phyloP scores from a whole-genome alignment of 495 filamentous ascomycete species.

The Penicillium roqueforti region DNA sequence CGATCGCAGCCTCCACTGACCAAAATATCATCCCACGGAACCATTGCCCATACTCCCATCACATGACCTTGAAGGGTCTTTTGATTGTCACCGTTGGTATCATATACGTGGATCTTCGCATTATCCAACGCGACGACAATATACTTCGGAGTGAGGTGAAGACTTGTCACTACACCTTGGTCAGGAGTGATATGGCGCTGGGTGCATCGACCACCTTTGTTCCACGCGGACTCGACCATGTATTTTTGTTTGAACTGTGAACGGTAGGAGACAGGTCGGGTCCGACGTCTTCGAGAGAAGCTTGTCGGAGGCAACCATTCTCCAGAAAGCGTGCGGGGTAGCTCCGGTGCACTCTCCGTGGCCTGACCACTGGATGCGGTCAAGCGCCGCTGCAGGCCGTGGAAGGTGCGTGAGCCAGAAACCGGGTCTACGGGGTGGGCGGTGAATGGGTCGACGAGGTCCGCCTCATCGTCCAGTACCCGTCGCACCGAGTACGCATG shows the following conservation, averaged over 20 bases:
- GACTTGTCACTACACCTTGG: slow-evolving; percentile 91
- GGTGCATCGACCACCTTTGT: slow-evolving; percentile 74
- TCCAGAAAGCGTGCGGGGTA: slow-evolving; percentile 35
- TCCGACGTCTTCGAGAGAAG: slow-evolving; percentile 33
- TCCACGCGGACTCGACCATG: slow-evolving; percentile 95
- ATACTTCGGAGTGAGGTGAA: slow-evolving; percentile 92
- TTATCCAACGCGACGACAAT: slow-evolving; percentile 97
- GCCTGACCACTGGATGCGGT: slow-evolving; percentile 26
- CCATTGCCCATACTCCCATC: slow-evolving; percentile 99
- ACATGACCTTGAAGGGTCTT: slow-evolving; percentile 91
- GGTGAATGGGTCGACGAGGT: slow-evolving; percentile 37
- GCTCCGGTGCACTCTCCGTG: slow-evolving; percentile 24
- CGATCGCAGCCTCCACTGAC: slow-evolving; percentile 96
- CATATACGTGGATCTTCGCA: slow-evolving; percentile 96
- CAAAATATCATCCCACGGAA: slow-evolving; percentile 92
- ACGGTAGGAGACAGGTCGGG: slow-evolving; percentile 67
- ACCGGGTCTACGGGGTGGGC: slow-evolving; percentile 22
- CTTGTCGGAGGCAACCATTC: slow-evolving; percentile 34
- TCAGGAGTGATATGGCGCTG: slow-evolving; percentile 87
- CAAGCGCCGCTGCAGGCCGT: slow-evolving; percentile 26
- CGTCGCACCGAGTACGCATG: slow-evolving; percentile 72
- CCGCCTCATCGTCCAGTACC: slow-evolving; percentile 45
- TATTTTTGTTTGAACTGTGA: slow-evolving; percentile 97
- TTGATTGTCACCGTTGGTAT: slow-evolving; percentile 80
- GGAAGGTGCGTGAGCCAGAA: slow-evolving; percentile 18